phyloP scores from a whole-genome alignment of 176 grass and related monocot species.

The Musa itinerans region DNA sequence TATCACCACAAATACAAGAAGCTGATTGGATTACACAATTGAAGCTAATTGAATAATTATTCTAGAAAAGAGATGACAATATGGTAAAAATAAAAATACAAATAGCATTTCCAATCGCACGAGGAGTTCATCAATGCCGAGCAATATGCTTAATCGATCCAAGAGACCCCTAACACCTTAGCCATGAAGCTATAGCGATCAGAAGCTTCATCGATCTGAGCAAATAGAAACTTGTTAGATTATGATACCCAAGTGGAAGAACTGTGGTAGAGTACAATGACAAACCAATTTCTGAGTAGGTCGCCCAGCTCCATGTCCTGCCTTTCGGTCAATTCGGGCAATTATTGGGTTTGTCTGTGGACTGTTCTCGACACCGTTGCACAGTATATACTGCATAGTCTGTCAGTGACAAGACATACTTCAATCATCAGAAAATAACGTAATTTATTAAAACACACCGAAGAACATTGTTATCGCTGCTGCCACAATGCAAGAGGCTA shows the following conservation, averaged over 20 bases:
- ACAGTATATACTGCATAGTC: slow-evolving; percentile 72
- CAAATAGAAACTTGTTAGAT: background rate
- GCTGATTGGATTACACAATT: too few species aligned
- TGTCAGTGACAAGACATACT: slow-evolving; percentile 16
- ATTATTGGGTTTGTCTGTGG: slow-evolving; percentile 74
- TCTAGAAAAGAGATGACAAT: too few species aligned
- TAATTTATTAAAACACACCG: too few species aligned
- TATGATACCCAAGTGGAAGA: background rate
- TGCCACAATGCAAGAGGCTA: too few species aligned
- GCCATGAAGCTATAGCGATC: background rate
- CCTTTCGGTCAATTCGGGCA: slow-evolving; percentile 69
- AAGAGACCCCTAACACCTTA: background rate
- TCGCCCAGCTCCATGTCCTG: slow-evolving; percentile 77
- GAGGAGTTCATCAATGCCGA: too few species aligned
- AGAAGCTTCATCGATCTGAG: background rate
- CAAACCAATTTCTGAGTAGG: slow-evolving; percentile 76
- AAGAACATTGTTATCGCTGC: too few species aligned
- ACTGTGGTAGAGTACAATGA: background rate
- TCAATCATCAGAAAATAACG: too few species aligned
- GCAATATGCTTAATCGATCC: background rate
- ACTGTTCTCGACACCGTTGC: slow-evolving; percentile 35
- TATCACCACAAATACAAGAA: too few species aligned
- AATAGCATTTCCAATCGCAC: too few species aligned
- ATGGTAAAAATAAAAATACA: too few species aligned
- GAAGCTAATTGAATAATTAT: too few species aligned